Conservation (phyloP, 2,329 filamentous ascomycete species). For the Cordyceps sp. region DNA sequence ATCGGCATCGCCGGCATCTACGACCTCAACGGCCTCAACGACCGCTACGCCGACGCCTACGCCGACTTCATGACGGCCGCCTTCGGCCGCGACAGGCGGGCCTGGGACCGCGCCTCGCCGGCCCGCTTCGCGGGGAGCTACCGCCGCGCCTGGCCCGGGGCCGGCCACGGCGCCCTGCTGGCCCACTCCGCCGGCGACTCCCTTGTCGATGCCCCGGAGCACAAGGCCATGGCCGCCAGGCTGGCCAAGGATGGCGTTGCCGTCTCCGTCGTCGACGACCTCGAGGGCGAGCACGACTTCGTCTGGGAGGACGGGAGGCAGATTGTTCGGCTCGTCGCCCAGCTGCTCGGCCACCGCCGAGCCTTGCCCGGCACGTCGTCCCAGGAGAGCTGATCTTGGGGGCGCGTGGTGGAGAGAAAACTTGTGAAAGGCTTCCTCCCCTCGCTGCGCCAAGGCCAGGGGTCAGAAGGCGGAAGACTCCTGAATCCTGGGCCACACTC, state of each 20-base stretch:
- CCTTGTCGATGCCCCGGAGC: slow-evolving; percentile 38
- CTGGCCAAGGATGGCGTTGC: slow-evolving; percentile 22
- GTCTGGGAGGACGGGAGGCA: slow-evolving; percentile 45
- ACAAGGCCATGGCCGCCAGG: slow-evolving; percentile 34
- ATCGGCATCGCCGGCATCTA: slow-evolving; percentile 51
- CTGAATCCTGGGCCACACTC: no score
- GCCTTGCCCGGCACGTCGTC: no score
- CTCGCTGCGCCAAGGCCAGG: no score
- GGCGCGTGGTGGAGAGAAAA: no score
- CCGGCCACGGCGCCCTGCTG: slow-evolving; percentile 20
- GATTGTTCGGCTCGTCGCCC: slow-evolving; percentile 31
- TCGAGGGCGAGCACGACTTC: slow-evolving; percentile 44
- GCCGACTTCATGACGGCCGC: slow-evolving; percentile 38
- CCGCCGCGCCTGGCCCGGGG: slow-evolving; percentile 17
- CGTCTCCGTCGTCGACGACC: slow-evolving; percentile 15
- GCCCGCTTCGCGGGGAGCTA: slow-evolving; percentile 25
- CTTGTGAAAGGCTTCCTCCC: no score
- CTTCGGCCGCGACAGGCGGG: slow-evolving; percentile 34
- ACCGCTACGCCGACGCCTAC: slow-evolving; percentile 32
- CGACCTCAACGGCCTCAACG: slow-evolving; percentile 37
- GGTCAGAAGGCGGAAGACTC: no score
- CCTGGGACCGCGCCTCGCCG: slow-evolving; percentile 41
- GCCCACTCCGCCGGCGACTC: slow-evolving; percentile 30
- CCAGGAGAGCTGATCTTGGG: no score
- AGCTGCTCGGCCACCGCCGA: no score